Evolutionary conservation across 345 rosid genomes (phyloP), one percentile per base, ranked within the genome.

Genomic region (Citrus medica): DNA sequence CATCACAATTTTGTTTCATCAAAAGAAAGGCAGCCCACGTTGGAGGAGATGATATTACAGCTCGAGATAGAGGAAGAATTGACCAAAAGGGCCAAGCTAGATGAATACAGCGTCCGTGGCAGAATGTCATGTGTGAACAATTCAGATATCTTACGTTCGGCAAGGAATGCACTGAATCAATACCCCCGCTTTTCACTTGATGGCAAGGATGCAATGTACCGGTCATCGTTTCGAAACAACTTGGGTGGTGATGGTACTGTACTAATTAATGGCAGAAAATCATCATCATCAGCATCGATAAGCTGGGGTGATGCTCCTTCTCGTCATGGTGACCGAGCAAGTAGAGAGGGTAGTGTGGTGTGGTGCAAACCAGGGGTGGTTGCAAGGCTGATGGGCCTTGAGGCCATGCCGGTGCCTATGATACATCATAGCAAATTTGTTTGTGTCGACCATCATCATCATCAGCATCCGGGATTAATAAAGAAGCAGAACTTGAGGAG

Each of bases 321-420:
- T 13, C 5, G 51, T 46, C 51, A 46, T 12, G 51, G 17, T 46
- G 51, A 46, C 14, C 17, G 51, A 46, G 17, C 1, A 46, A 46
- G 14, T 46, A 83, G 1, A 95, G 93, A 55, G 90, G 91, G 77
- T 17, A 88, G 73, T 16, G 98, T 93, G 82, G 77, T 89, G 4
- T 95, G 98, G 98, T 91, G 98, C 86, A 85, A 92, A 60, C 92
- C 98, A 7, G 97, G 98, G n/a, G 93, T 95, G 78, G 88, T 95
- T 25, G 94, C 97, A 1, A 95, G 91, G 86, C 78, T 95, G 77
- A 95, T 92, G 99, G 99, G 98, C 3, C 84, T 95, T 3, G 99
- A 95, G 27, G 88, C 89, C n/a, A 83, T 92, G 77, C 99, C 97
- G 5, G 88, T 93, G 65, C 88, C 93, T 7, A 69, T 81, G 51